phyloP scores from a whole-genome alignment of 208 protist species.

The Porcisia deanei region DNA sequence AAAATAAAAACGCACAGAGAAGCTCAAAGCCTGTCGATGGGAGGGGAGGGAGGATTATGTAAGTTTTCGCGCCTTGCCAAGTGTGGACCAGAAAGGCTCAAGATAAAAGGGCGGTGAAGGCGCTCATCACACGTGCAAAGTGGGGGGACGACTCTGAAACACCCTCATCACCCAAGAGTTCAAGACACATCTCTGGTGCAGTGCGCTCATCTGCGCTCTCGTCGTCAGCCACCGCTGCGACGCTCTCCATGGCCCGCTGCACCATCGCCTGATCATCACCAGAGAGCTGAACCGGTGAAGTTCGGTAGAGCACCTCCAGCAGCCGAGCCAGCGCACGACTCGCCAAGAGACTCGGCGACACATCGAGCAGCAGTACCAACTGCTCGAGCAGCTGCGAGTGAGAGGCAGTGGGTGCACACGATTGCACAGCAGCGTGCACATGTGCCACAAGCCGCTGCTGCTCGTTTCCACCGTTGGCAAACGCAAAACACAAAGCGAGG shows the following conservation, averaged over 20 bases:
- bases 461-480: not conserved
- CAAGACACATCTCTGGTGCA: slow-evolving; percentile 58
- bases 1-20: not conserved
- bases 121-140: slow-evolving; percentile 33
- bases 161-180: slow-evolving; percentile 62
- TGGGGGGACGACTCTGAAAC: slow-evolving; percentile 38
- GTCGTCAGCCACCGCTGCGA: slow-evolving; percentile 16
- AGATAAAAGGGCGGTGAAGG: slow-evolving; percentile 25
- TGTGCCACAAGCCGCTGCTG: slow-evolving; percentile 10
- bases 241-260: slow-evolving; percentile 26
- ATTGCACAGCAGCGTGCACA: not conserved
- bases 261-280: slow-evolving; percentile 50
- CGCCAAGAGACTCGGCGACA: slow-evolving; percentile 46
- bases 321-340: slow-evolving; percentile 28
- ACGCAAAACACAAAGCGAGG: slow-evolving; percentile 14
- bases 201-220: slow-evolving; percentile 28
- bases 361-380: slow-evolving; percentile 72
- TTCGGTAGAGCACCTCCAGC: slow-evolving; percentile 10
- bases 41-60: not conserved
- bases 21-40: not conserved
- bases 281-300: not conserved
- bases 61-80: not conserved
- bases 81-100: not conserved
- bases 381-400: slow-evolving; percentile 43
- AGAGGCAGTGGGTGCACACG: not conserved